Evolutionary conservation across 441 rosid species (phyloP).

Genomic region (Hura crepitans): DNA sequence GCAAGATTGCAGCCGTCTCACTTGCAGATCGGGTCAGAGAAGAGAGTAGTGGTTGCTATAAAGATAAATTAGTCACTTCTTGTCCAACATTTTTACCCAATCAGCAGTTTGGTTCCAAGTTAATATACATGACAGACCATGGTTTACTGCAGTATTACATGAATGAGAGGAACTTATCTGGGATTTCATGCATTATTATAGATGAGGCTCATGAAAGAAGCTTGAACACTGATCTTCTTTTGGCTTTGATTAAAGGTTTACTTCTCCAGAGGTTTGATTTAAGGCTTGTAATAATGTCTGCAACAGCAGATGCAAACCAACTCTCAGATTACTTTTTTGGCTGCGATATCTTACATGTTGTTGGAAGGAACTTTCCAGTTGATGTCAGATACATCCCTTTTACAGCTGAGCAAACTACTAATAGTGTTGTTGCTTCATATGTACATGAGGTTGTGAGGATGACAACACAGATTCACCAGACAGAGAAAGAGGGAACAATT

Average conservation of each 20-base stretch:
- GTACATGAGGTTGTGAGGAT: constrained; percentile 55
- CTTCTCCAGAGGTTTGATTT: constrained; percentile 52
- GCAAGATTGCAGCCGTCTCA: constrained; percentile 80
- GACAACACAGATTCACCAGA: constrained; percentile 53
- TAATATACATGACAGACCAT: constrained; percentile 78
- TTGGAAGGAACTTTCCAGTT: constrained; percentile 78
- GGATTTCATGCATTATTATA: constrained; percentile 71
- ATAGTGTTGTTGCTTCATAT: constrained; percentile 49
- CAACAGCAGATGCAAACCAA: constrained; percentile 77
- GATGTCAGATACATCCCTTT: constrained; percentile 62
- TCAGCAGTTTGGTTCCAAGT: constrained; percentile 52
- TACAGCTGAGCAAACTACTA: constrained; percentile 35
- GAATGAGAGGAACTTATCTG: constrained; percentile 59
- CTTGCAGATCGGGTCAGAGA: constrained; percentile 66
- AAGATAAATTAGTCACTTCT: constrained; percentile 43
- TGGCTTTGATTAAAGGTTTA: constrained; percentile 69
- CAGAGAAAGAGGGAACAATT: constrained; percentile 67
- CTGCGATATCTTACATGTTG: constrained; percentile 50
- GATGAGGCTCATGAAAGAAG: constrained; percentile 99
- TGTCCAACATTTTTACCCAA: constrained; percentile 57
- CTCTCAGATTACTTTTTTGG: constrained; percentile 71
- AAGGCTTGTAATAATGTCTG: constrained; percentile 89
- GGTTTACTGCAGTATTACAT: constrained; percentile 74
- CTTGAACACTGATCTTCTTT: constrained; percentile 83
- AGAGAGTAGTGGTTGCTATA: constrained; percentile 67